phyloP scores from a whole-genome alignment of 2,329 filamentous ascomycete genomes.

The Diaporthe citri region DNA sequence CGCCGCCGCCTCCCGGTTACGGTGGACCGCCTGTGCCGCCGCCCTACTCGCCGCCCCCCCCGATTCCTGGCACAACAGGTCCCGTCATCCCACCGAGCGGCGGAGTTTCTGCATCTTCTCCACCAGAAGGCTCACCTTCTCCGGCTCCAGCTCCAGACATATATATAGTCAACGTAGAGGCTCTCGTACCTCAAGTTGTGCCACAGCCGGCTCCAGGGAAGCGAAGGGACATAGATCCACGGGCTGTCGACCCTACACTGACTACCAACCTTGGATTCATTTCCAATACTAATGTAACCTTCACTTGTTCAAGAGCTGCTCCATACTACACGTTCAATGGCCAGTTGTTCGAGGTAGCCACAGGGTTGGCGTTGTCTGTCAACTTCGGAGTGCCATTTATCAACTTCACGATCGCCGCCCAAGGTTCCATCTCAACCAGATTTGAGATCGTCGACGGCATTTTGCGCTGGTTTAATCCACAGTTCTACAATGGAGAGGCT shows the following conservation, averaged over 20 bases:
- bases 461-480: not conserved
- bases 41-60: not conserved
- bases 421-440: slow-evolving; percentile 6
- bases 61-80: not conserved
- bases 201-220: not conserved
- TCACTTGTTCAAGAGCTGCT: not conserved
- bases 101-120: not conserved
- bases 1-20: not conserved
- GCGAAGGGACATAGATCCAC: not conserved
- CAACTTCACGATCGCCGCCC: slow-evolving; percentile 12
- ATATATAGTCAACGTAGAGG: slow-evolving; percentile 12
- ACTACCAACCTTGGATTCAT: slow-evolving; percentile 3
- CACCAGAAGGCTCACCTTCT: not conserved
- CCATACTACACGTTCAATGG: slow-evolving; percentile 2
- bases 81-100: not conserved
- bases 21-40: not conserved
- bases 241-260: not conserved
- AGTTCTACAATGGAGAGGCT: not conserved
- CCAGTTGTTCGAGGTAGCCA: not conserved
- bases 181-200: not conserved
- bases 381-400: not conserved
- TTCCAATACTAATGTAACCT: not conserved
- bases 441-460: not conserved
- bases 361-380: not conserved
- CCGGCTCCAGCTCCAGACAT: not conserved